These are phyloP conservation scores for Chimonanthus salicifolius DNA, from an alignment of 164 flowering plant species.

Conservation along the genomic window DNA sequence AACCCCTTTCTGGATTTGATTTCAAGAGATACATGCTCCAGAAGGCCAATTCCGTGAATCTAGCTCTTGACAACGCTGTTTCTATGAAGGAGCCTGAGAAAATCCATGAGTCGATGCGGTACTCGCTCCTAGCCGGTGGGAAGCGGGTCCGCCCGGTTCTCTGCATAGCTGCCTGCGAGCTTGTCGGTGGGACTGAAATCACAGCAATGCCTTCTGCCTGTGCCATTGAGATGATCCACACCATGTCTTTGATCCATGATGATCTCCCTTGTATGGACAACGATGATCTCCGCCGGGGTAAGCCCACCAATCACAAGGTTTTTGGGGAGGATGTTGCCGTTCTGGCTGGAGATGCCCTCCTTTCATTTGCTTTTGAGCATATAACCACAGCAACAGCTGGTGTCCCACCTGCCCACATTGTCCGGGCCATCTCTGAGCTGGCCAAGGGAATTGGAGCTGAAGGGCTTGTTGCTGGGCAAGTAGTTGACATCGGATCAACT, in stretches of 20 bases:
- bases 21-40: constrained; percentile 51
- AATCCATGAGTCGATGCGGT: constrained; percentile 79
- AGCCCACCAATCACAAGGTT: constrained; percentile 70
- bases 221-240: constrained; percentile 80
- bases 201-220: constrained; percentile 71
- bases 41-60: constrained; percentile 47
- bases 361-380: constrained; percentile 65
- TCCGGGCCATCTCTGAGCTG: constrained; percentile 53
- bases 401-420: constrained; percentile 32
- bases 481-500: constrained; percentile 52
- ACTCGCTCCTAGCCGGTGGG: constrained; percentile 75
- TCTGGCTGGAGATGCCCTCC: constrained; percentile 70
- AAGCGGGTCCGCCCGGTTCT: constrained; percentile 68
- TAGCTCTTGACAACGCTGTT: constrained; percentile 52
- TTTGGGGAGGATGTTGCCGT: constrained; percentile 72
- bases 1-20: constrained; percentile 21
- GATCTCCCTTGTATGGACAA: constrained; percentile 86
- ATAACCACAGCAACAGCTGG: constrained; percentile 38
- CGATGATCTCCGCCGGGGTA: constrained; percentile 70
- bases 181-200: constrained; percentile 54
- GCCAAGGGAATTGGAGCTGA: constrained; percentile 56
- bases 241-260: constrained; percentile 79
- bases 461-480: constrained; percentile 77
- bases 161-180: constrained; percentile 70
- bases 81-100: constrained; percentile 38